Evolutionary conservation across 139 green algal genomes (phyloP).

Genomic region (Picochlorum sp.): DNA sequence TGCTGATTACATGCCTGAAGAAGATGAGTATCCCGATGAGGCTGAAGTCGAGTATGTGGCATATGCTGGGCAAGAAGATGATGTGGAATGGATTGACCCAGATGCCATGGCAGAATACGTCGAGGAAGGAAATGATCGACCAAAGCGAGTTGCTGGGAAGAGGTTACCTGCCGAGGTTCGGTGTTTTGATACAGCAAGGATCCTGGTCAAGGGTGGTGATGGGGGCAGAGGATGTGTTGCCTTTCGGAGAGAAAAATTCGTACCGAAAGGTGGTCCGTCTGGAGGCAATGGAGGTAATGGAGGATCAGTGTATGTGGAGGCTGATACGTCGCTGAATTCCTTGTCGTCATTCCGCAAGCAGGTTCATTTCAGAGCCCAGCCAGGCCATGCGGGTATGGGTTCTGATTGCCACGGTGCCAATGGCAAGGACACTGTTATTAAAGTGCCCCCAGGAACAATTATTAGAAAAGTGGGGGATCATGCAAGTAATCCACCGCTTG

Average conservation of each 20-base stretch:
- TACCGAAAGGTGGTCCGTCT: constrained; percentile 68
- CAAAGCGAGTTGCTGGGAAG: constrained; percentile 23
- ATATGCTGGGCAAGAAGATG: not conserved
- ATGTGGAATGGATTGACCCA: constrained; percentile 7
- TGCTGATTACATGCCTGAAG: too few relatives aligned
- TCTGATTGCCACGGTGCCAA: constrained; percentile 62
- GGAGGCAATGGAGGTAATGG: constrained; percentile 87
- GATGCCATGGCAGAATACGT: not conserved
- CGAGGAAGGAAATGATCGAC: not conserved
- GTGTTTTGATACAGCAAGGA: constrained; percentile 89
- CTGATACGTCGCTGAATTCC: constrained; percentile 62
- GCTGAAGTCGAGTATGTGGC: not conserved
- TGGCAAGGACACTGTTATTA: constrained; percentile 67
- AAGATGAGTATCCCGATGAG: not conserved
- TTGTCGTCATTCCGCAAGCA: constrained; percentile 64
- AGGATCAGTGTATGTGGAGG: constrained; percentile 74
- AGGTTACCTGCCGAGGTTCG: constrained; percentile 70
- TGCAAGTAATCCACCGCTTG: constrained; percentile 42
- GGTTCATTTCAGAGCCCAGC: constrained; percentile 45
- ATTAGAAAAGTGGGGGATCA: constrained; percentile 53
- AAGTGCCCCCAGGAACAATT: constrained; percentile 83
- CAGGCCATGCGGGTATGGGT: constrained; percentile 43
- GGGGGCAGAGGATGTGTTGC: constrained; percentile 90
- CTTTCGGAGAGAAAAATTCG: constrained; percentile 94
- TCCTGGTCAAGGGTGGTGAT: constrained; percentile 83